Conservation (phyloP, 2,329 filamentous ascomycete species). For the Myriangium duriaei region DNA sequence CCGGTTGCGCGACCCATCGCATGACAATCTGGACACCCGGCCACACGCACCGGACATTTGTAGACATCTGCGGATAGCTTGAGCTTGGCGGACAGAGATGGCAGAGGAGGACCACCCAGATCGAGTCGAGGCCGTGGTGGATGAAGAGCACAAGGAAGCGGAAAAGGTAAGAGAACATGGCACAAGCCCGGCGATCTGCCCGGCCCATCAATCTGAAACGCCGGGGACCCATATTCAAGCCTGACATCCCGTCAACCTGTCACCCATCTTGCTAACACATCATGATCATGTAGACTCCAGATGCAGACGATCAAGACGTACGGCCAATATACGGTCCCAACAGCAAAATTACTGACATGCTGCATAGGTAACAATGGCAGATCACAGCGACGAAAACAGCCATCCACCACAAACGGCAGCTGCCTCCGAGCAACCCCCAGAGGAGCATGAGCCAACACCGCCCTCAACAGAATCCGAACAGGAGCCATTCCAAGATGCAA, state of each 20-base stretch:
- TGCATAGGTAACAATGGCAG: conserved; percentile 8
- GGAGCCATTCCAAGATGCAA: no score
- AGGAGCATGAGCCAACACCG: not conserved
- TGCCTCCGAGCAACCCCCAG: conserved; percentile 1
- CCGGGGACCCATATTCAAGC: not conserved
- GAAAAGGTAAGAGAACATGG: not conserved
- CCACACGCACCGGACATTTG: no score
- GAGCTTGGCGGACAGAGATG: no score
- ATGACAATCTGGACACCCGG: no score
- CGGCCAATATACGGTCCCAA: no score
- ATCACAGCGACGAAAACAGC: conserved; percentile 4
- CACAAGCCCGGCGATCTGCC: not conserved
- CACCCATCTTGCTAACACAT: not conserved
- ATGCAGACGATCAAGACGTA: not conserved
- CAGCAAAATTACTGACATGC: no score
- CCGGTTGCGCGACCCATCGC: no score
- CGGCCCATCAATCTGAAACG: not conserved
- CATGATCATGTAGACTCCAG: not conserved
- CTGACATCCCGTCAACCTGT: not conserved
- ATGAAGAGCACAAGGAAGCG: not conserved
- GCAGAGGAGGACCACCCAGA: not conserved
- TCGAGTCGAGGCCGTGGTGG: not conserved
- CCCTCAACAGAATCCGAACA: no score
- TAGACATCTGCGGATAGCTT: no score
- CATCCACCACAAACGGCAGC: no score